A percentile compares a stretch with the other conserved stretches of the same genome.
These are phyloP conservation scores for Boeremia exigua DNA, from an alignment of 2,329 filamentous ascomycete genomes.

Conservation along the genomic window DNA sequence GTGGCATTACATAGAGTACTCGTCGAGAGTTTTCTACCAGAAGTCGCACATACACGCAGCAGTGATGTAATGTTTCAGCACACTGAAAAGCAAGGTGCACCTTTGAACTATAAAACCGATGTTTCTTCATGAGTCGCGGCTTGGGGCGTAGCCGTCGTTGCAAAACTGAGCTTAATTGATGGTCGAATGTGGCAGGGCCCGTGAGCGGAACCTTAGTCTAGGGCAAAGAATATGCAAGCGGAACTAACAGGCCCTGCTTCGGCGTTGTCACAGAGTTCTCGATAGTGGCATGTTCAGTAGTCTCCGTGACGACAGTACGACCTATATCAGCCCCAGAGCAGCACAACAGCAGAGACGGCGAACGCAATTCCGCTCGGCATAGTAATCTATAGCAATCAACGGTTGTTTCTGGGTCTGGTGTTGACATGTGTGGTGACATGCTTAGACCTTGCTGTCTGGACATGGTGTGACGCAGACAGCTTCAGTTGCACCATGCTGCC, in stretches of 20 bases:
- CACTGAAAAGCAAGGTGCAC: background rate
- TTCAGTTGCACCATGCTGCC: background rate
- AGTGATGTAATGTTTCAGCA: conserved; percentile 9
- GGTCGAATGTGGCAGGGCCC: conserved; percentile 4
- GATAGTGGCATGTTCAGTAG: background rate
- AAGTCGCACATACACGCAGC: background rate
- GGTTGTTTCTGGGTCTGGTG: background rate
- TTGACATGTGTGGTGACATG: conserved; percentile 6
- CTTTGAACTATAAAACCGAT: background rate
- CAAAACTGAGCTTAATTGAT: background rate
- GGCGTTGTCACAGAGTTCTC: background rate
- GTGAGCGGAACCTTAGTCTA: background rate
- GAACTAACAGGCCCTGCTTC: background rate
- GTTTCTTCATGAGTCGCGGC: background rate
- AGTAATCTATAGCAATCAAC: background rate
- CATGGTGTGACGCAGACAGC: conserved; percentile 11
- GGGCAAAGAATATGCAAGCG: background rate
- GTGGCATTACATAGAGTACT: background rate
- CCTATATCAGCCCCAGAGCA: background rate
- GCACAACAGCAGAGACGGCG: background rate
- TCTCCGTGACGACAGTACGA: background rate
- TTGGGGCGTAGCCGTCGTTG: background rate
- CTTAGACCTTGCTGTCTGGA: background rate
- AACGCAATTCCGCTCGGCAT: background rate
- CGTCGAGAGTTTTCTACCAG: background rate